These are phyloP conservation scores for Malus fusca DNA, from an alignment of 306 rosid genomes.

Conservation along the genomic window DNA sequence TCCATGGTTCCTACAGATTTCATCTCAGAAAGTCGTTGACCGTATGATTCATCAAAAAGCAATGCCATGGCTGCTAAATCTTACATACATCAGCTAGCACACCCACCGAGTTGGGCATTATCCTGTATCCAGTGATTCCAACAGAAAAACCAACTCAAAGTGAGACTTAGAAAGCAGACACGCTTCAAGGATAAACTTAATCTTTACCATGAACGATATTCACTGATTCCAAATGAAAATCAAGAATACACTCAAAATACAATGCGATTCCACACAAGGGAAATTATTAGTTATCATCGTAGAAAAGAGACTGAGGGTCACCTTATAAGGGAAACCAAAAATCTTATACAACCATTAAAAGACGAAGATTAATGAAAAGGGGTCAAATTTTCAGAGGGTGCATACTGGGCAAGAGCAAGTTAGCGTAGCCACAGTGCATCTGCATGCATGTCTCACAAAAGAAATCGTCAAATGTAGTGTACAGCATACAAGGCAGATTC, in stretches of 20 bases:
- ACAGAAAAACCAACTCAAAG: constrained; percentile 13
- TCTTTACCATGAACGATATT: neutral
- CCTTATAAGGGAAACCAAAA: neutral
- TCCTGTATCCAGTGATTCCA: constrained; percentile 20
- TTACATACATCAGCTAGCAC: constrained; percentile 13
- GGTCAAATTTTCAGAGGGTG: neutral
- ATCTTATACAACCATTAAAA: neutral
- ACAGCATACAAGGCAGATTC: neutral
- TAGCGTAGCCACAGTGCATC: neutral
- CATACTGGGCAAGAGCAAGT: neutral
- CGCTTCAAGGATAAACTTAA: neutral
- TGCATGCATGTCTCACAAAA: neutral
- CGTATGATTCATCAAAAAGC: constrained; percentile 9
- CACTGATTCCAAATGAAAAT: neutral
- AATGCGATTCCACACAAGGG: neutral
- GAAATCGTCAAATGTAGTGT: neutral
- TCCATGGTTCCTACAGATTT: neutral
- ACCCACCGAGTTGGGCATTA: constrained; percentile 1
- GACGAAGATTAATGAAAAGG: neutral
- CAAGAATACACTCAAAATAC: neutral
- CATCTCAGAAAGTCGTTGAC: neutral
- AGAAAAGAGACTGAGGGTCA: neutral
- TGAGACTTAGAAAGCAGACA: constrained; percentile 17
- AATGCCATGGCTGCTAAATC: constrained; percentile 10
- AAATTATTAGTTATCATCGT: neutral